These are phyloP conservation scores for Fonsecaea nubica DNA, from an alignment of 2,329 filamentous ascomycete species.

Conservation along the genomic window DNA sequence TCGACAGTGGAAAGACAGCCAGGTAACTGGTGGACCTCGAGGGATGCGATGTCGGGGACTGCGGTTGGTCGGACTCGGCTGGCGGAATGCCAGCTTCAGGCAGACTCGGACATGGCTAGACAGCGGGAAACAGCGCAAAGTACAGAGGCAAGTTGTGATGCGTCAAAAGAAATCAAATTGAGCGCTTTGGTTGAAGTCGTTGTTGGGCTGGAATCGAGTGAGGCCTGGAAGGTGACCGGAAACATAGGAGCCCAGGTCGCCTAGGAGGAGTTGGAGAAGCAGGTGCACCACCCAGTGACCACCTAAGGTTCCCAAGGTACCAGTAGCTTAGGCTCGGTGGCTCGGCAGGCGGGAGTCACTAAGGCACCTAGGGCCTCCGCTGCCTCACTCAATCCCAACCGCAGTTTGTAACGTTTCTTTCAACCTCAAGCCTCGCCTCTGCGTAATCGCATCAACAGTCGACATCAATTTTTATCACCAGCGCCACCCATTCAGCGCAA, in stretches of 20 bases:
- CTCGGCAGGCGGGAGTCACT: slow-evolving; percentile 24
- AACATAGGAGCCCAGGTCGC: slow-evolving; percentile 9
- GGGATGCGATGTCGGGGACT: slow-evolving; percentile 2
- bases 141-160: not conserved
- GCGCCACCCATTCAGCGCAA: slow-evolving; percentile 26
- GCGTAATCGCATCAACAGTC: slow-evolving; percentile 30
- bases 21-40: slow-evolving; percentile 1
- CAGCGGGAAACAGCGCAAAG: not conserved
- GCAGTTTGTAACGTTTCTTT: slow-evolving; percentile 28
- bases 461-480: slow-evolving; percentile 33
- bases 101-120: slow-evolving; percentile 11
- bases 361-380: slow-evolving; percentile 3
- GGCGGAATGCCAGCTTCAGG: slow-evolving; percentile 25
- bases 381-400: slow-evolving; percentile 8
- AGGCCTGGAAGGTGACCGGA: not conserved
- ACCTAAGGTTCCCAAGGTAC: not conserved
- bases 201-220: slow-evolving; percentile 4
- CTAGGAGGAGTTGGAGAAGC: slow-evolving; percentile 9
- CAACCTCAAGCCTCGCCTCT: slow-evolving; percentile 36
- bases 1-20: not conserved
- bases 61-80: slow-evolving; percentile 1
- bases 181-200: not conserved
- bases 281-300: not conserved
- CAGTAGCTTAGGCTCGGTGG: not conserved
- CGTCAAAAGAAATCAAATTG: not conserved